phyloP scores from a whole-genome alignment of 148 eudicot species.

The Salicornia ramosissima region DNA sequence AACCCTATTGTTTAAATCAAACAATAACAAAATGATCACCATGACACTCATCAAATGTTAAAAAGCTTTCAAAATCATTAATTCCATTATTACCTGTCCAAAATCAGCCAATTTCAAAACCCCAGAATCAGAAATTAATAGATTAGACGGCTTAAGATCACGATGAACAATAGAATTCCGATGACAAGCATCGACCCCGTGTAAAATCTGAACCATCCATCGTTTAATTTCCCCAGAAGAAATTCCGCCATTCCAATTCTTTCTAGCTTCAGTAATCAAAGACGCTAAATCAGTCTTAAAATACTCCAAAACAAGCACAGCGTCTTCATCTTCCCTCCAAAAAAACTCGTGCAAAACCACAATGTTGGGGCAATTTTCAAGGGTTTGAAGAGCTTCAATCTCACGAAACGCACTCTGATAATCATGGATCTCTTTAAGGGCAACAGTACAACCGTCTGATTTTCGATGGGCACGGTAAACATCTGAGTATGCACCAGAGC shows the following conservation, averaged over 20 bases:
- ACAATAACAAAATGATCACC: neutral
- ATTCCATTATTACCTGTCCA: slow-evolving; percentile 98
- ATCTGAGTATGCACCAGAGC: slow-evolving; percentile 89
- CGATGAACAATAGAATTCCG: slow-evolving; percentile 73
- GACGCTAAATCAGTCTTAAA: slow-evolving; percentile 54
- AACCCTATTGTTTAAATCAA: too few species aligned
- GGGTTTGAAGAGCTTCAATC: slow-evolving; percentile 68
- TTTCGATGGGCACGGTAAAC: slow-evolving; percentile 63
- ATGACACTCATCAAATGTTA: neutral
- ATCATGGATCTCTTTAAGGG: slow-evolving; percentile 90
- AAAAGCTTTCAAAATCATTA: neutral
- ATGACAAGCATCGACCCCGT: slow-evolving; percentile 83
- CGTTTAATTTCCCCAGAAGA: slow-evolving; percentile 58
- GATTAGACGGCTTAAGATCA: slow-evolving; percentile 83
- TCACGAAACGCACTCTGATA: slow-evolving; percentile 72
- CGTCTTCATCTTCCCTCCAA: slow-evolving; percentile 79
- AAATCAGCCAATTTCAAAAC: slow-evolving; percentile 88
- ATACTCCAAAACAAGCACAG: slow-evolving; percentile 76
- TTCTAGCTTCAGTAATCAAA: slow-evolving; percentile 52
- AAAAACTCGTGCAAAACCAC: slow-evolving; percentile 70
- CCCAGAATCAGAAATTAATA: slow-evolving; percentile 73
- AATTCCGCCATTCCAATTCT: slow-evolving; percentile 39
- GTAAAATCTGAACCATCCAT: slow-evolving; percentile 82
- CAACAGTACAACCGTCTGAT: slow-evolving; percentile 47
- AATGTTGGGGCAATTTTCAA: slow-evolving; percentile 63